Conservation (phyloP, 2,329 filamentous ascomycete genomes). For the Fusarium floridanum region DNA sequence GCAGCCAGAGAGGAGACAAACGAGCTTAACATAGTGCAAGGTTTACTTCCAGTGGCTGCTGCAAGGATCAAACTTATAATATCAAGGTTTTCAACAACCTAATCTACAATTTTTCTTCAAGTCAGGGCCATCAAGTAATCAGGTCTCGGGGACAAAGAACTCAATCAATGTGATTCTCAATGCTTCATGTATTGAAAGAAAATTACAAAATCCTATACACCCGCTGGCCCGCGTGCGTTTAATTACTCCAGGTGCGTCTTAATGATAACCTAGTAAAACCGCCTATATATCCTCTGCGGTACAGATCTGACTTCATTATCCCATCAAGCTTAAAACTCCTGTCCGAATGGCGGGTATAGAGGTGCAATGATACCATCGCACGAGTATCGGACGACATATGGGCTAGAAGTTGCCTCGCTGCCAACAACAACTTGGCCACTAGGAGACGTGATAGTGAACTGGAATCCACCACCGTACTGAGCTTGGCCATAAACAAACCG, state of each 20-base stretch:
- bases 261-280: not conserved
- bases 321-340: not conserved
- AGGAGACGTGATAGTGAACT: slow-evolving; percentile 1
- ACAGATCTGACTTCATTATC: not conserved
- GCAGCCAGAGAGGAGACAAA: not conserved
- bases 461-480: slow-evolving; percentile 3
- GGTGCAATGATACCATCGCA: not conserved
- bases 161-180: not conserved
- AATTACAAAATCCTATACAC: not conserved
- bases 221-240: not conserved
- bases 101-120: no score
- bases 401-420: not conserved
- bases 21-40: not conserved
- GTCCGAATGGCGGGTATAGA: not conserved
- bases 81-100: not conserved
- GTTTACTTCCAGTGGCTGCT: not conserved
- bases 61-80: not conserved
- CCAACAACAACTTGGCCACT: slow-evolving; percentile 1
- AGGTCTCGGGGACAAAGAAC: not conserved
- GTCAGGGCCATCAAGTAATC: not conserved
- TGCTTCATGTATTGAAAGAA: not conserved
- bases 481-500: slow-evolving; percentile 3
- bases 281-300: not conserved
- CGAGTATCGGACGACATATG: slow-evolving; percentile 4
- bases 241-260: not conserved